These are phyloP conservation scores for Epichloe hybrida DNA, from an alignment of 2,329 filamentous ascomycete species.

Conservation along the genomic window DNA sequence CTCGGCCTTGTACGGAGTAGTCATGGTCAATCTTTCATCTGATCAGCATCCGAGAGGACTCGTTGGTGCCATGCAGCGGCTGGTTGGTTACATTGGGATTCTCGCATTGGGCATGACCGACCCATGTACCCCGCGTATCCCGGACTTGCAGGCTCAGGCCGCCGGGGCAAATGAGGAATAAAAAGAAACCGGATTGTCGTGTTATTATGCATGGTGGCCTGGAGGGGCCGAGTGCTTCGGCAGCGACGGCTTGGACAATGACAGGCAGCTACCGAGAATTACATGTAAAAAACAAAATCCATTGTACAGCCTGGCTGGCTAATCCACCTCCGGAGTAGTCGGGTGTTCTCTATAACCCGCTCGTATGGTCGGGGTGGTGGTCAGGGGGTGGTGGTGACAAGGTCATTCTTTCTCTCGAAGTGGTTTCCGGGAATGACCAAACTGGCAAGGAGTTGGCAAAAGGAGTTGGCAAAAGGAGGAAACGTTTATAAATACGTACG, in stretches of 20 bases:
- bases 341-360: not conserved
- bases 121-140: not conserved
- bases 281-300: too few relatives aligned
- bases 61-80: not conserved
- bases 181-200: too few relatives aligned
- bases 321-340: not conserved
- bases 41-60: too few relatives aligned
- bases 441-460: too few relatives aligned
- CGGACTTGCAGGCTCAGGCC: not conserved
- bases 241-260: not conserved
- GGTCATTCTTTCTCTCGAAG: too few relatives aligned
- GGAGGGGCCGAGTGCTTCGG: not conserved
- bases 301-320: not conserved
- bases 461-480: too few relatives aligned
- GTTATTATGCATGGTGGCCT: not conserved
- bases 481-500: too few relatives aligned
- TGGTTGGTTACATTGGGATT: not conserved
- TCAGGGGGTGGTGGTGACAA: too few relatives aligned
- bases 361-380: too few relatives aligned
- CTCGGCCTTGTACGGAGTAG: too few relatives aligned
- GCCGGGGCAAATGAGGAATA: not conserved
- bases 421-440: too few relatives aligned
- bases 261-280: not conserved
- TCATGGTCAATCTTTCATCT: too few relatives aligned
- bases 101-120: not conserved